These are phyloP conservation scores for Selaginella moellendorffii DNA, from an alignment of 75 land plant species.

Conservation along the genomic window DNA sequence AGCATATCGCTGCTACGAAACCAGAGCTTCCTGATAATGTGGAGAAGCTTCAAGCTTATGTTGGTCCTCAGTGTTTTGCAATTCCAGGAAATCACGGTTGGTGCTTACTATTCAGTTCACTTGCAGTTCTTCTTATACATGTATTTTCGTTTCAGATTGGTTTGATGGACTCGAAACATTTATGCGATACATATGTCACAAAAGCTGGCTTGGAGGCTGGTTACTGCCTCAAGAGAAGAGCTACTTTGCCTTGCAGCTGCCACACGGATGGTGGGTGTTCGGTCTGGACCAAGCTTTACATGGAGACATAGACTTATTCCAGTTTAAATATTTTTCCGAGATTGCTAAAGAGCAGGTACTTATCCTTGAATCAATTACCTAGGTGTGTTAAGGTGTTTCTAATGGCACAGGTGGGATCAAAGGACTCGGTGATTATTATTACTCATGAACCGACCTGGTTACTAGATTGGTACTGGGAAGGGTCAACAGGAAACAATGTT, in stretches of 20 bases:
- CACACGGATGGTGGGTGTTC: constrained; percentile 96
- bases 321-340: constrained; percentile 82
- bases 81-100: constrained; percentile 98
- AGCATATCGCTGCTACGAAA: constrained; percentile 75
- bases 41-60: constrained; percentile 45
- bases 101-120: background rate
- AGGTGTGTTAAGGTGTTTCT: background rate
- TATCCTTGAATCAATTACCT: background rate
- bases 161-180: constrained; percentile 97
- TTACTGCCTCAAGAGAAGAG: constrained; percentile 93
- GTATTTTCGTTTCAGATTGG: constrained; percentile 54
- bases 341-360: constrained; percentile 50
- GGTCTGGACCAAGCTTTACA: constrained; percentile 94
- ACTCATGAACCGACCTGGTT: constrained; percentile 99
- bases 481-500: constrained; percentile 67
- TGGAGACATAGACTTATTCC: constrained; percentile 87
- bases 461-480: constrained; percentile 95
- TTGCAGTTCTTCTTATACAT: background rate
- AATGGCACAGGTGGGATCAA: constrained; percentile 42
- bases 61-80: constrained; percentile 88
- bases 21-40: constrained; percentile 79
- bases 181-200: constrained; percentile 92
- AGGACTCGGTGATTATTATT: constrained; percentile 76
- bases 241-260: constrained; percentile 90
- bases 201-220: constrained; percentile 99